Percentiles rank a stretch among this genome's conserved stretches.
Evolutionary conservation across 2,329 filamentous ascomycete species (phyloP).

Genomic region (Colletotrichum lupini): DNA sequence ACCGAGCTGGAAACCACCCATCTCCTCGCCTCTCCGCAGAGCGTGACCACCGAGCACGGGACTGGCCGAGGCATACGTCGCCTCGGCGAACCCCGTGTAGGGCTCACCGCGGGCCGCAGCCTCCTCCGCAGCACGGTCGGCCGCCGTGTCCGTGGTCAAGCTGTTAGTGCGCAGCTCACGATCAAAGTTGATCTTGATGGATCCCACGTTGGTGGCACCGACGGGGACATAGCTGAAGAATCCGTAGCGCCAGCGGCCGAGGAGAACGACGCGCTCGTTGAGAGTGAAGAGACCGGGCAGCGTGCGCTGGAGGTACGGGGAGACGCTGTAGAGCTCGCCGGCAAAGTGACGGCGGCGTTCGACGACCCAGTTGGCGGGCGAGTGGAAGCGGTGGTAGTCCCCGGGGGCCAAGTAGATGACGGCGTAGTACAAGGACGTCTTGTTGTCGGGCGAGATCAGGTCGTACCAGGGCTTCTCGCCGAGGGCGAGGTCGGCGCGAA

Average conservation of each 20-base stretch:
- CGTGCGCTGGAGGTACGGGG: conserved; percentile 92
- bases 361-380: conserved; percentile 93
- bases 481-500: conserved; percentile 83
- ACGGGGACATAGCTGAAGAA: conserved; percentile 98
- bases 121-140: conserved; percentile 85
- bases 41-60: conserved; percentile 84
- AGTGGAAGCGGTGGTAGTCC: conserved; percentile 99
- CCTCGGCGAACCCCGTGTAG: conserved; percentile 93
- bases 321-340: conserved; percentile 94
- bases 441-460: conserved; percentile 69
- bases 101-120: conserved; percentile 81
- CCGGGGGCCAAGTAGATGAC: conserved; percentile 97
- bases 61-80: conserved; percentile 85
- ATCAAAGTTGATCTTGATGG: conserved; percentile 97
- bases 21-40: conserved; percentile 89
- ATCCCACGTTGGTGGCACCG: conserved; percentile 96
- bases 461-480: conserved; percentile 78
- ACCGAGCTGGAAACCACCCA: conserved; percentile 97
- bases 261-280: conserved; percentile 93
- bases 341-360: conserved; percentile 96
- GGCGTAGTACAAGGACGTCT: conserved; percentile 86
- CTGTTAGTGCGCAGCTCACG: conserved; percentile 92
- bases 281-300: conserved; percentile 95
- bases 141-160: conserved; percentile 90
- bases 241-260: conserved; percentile 95